These are phyloP conservation scores for Malus fusca DNA, from an alignment of 306 rosid genomes.

Conservation along the genomic window DNA sequence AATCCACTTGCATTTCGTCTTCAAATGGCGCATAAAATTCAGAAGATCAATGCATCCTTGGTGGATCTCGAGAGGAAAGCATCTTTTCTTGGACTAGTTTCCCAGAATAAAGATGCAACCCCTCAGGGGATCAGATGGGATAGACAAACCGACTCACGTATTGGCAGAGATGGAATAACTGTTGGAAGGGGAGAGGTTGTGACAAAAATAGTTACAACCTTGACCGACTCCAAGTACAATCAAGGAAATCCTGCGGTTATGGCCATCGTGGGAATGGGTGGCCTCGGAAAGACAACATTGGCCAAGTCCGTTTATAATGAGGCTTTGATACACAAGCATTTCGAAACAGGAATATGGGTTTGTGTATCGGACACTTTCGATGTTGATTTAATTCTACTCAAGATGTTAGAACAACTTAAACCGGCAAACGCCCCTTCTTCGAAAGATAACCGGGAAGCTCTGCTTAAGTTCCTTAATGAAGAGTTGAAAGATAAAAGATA, in stretches of 20 bases:
- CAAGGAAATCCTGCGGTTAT: not conserved
- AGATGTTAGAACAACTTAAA: accelerated
- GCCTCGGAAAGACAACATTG: not conserved
- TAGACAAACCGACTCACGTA: accelerated
- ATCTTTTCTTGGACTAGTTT: accelerated
- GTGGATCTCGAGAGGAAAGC: accelerated
- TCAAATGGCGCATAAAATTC: not conserved
- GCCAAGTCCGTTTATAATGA: not conserved
- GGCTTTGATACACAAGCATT: accelerated
- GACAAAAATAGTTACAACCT: accelerated
- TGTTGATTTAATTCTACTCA: accelerated
- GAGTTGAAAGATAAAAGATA: not conserved
- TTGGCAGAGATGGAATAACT: not conserved
- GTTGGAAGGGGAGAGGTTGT: not conserved
- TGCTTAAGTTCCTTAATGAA: no score
- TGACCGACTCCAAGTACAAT: not conserved
- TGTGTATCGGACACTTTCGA: accelerated
- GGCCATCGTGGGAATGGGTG: not conserved
- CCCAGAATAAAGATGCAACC: not conserved
- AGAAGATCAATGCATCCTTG: not conserved
- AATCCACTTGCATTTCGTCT: not conserved
- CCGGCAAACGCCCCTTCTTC: not conserved
- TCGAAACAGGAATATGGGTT: accelerated
- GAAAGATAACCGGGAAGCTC: no score
- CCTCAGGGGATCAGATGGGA: accelerated